Evolutionary conservation across 78 protist species (phyloP).

Genomic region (Cavenderia fasciculata): DNA sequence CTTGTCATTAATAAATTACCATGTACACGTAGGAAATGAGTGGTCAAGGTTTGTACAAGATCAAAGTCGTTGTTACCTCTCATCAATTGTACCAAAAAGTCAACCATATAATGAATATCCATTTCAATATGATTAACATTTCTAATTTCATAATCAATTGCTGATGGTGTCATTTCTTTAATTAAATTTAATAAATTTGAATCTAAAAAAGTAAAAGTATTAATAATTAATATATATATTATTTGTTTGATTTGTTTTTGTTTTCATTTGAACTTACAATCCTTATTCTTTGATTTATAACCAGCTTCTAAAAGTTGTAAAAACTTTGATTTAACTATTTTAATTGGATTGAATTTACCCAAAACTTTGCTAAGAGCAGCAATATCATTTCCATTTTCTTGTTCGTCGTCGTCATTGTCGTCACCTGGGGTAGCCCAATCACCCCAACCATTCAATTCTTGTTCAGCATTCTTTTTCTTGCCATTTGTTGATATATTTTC

Average conservation of each 20-base stretch:
- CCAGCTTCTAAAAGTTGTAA: too few relatives aligned
- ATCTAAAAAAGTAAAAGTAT: not conserved
- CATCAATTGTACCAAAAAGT: slow-evolving; percentile 11
- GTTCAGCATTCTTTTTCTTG: not conserved
- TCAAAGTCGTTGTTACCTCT: slow-evolving; percentile 24
- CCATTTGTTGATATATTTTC: not conserved
- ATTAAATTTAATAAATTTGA: slow-evolving; percentile 15
- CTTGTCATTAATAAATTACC: slow-evolving; percentile 31
- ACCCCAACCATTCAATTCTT: slow-evolving; percentile 22
- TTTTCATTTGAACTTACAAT: too few relatives aligned
- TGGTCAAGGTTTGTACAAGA: slow-evolving; percentile 33
- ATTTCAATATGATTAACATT: slow-evolving; percentile 8
- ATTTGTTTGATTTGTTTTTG: too few relatives aligned
- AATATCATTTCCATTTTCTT: slow-evolving; percentile 1
- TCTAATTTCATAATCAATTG: slow-evolving; percentile 80
- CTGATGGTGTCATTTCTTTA: slow-evolving; percentile 63
- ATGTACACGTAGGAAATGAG: slow-evolving; percentile 5
- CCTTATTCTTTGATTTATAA: too few relatives aligned
- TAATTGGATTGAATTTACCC: too few relatives aligned
- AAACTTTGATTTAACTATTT: too few relatives aligned
- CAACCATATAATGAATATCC: slow-evolving; percentile 45
- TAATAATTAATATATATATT: not conserved
- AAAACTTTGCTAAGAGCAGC: too few relatives aligned
- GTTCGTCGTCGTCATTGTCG: slow-evolving; percentile 2
- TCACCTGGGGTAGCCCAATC: slow-evolving; percentile 34